A percentile compares a stretch with the other conserved stretches of the same genome.
These are phyloP conservation scores for Prunus kanzakura DNA, from an alignment of 306 rosid species.

Conservation along the genomic window DNA sequence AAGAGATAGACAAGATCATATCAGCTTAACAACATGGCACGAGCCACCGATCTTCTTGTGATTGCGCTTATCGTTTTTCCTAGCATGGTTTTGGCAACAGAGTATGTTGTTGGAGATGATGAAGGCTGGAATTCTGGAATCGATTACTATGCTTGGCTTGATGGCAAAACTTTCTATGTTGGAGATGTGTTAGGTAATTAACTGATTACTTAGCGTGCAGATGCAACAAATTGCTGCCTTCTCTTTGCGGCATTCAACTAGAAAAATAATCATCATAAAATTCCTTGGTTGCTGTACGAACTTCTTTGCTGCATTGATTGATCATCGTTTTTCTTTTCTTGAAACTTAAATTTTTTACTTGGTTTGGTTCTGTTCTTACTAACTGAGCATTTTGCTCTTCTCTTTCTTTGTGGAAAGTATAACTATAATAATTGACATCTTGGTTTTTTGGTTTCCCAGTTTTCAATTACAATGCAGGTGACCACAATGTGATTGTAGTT, in stretches of 20 bases:
- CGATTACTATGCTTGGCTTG: constrained; percentile 7
- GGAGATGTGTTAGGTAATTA: constrained; percentile 10
- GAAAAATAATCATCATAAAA: too few species aligned
- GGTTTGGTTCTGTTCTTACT: too few species aligned
- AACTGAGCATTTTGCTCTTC: too few species aligned
- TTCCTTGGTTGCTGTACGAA: too few species aligned
- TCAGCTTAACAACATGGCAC: not conserved
- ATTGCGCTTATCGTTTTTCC: not conserved
- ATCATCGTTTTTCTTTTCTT: not conserved
- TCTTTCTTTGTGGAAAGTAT: too few species aligned
- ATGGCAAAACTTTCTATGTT: constrained; percentile 2
- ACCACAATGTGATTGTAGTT: not conserved
- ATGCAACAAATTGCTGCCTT: not conserved
- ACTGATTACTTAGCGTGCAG: not conserved
- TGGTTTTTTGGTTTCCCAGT: not conserved
- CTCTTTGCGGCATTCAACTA: too few species aligned
- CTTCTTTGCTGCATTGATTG: not conserved
- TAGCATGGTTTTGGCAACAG: not conserved
- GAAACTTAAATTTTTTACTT: not conserved
- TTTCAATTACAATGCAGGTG: not conserved
- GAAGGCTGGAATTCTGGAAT: constrained; percentile 11
- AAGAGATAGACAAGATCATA: not conserved
- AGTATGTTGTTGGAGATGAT: constrained; percentile 5
- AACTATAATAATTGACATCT: not conserved
- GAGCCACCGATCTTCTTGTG: not conserved